phyloP scores from a whole-genome alignment of 225 moss, liverwort and hornwort species.

The Lunularia cruciata region DNA sequence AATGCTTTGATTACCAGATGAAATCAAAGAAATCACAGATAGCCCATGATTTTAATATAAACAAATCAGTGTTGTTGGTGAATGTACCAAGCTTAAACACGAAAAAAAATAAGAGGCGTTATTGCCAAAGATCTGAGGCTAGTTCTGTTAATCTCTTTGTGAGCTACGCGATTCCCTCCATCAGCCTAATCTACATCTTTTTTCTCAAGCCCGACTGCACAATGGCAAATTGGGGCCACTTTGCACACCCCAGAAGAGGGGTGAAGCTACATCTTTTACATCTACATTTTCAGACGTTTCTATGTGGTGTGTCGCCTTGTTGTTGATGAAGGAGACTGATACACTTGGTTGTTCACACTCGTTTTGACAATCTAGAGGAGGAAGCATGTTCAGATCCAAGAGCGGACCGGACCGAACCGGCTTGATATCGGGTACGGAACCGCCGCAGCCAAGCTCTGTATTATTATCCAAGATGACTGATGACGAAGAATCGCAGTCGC shows the following conservation, averaged over 20 bases:
- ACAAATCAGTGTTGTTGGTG: slow-evolving; percentile 54
- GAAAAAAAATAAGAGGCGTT: slow-evolving; percentile 44
- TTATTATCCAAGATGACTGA: slow-evolving; percentile 88
- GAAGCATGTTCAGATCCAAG: slow-evolving; percentile 76
- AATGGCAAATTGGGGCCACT: slow-evolving; percentile 28
- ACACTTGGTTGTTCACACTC: slow-evolving; percentile 17
- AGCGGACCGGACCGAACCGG: slow-evolving; percentile 47
- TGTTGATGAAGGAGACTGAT: slow-evolving; percentile 4
- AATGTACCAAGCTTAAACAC: slow-evolving; percentile 52
- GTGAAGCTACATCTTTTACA: slow-evolving; percentile 21
- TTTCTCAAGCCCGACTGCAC: slow-evolving; percentile 48
- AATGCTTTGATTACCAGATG: slow-evolving; percentile 19
- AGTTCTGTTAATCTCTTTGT: slow-evolving; percentile 30
- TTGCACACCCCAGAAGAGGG: slow-evolving; percentile 31
- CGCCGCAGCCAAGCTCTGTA: slow-evolving; percentile 70
- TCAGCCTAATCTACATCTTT: slow-evolving; percentile 31
- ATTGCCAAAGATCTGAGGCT: slow-evolving; percentile 40
- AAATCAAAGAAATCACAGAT: slow-evolving; percentile 33
- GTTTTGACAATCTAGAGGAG: slow-evolving; percentile 35
- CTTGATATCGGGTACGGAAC: slow-evolving; percentile 66
- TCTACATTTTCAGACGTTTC: slow-evolving; percentile 24
- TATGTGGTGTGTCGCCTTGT: slow-evolving; percentile 6
- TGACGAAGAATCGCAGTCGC: slow-evolving; percentile 92
- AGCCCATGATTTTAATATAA: slow-evolving; percentile 34
- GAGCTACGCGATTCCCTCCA: slow-evolving; percentile 23